A percentile compares a stretch with the other conserved stretches of the same genome.
These are phyloP conservation scores for Podaxis sp. DNA, from an alignment of 768 basidiomycete genomes.

Conservation along the genomic window DNA sequence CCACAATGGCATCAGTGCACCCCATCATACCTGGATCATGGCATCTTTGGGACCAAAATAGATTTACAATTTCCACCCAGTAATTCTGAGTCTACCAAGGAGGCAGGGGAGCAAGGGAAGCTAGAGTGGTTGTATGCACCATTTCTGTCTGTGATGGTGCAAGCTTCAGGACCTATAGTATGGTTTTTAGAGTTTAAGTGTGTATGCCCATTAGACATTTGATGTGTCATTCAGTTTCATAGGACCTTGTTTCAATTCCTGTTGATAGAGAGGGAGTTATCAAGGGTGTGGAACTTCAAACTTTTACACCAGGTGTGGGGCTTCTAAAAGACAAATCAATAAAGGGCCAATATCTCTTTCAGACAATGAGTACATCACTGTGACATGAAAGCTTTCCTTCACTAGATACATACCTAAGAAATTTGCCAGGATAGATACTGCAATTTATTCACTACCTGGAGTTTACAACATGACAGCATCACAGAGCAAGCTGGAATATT, in stretches of 20 bases:
- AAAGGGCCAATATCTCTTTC: background rate
- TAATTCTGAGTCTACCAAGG: conserved; percentile 3
- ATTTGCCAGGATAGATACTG: conserved; percentile 14
- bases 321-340: background rate
- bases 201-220: background rate
- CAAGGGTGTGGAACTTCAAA: background rate
- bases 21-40: conserved; percentile 19
- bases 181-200: background rate
- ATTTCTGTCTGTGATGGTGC: conserved; percentile 19
- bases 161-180: conserved; percentile 27
- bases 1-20: conserved; percentile 20
- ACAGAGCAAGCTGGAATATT: conserved; percentile 15
- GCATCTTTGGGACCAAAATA: conserved; percentile 26
- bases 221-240: background rate
- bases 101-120: conserved; percentile 4
- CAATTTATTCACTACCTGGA: background rate
- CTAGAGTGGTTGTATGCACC: conserved; percentile 29
- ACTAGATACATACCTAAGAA: conserved; percentile 21
- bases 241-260: conserved; percentile 29
- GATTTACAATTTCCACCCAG: conserved; percentile 18
- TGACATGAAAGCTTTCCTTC: conserved; percentile 30
- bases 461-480: conserved; percentile 17
- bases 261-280: conserved; percentile 27
- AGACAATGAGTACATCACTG: conserved; percentile 23
- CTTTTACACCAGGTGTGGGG: background rate